phyloP scores from a whole-genome alignment of 2,329 filamentous ascomycete genomes.

The Beauveria sp. region DNA sequence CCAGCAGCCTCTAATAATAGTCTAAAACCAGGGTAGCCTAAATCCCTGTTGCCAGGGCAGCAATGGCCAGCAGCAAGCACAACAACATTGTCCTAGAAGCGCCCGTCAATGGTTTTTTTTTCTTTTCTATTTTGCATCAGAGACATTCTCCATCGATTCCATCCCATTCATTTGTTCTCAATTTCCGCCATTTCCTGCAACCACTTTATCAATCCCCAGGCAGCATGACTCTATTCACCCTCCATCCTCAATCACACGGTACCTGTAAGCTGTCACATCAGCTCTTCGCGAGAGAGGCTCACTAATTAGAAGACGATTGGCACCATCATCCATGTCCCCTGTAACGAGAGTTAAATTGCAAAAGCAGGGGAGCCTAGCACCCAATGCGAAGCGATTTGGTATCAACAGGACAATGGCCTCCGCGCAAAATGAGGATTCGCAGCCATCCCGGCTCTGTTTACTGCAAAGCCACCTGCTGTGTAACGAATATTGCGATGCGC shows the following conservation, averaged over 20 bases:
- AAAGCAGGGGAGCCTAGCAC: background rate
- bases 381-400: slow-evolving; percentile 5
- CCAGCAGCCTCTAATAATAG: too few relatives aligned
- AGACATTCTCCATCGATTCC: slow-evolving; percentile 1
- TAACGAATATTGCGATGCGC: background rate
- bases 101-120: background rate
- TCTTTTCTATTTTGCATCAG: background rate
- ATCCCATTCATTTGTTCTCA: background rate
- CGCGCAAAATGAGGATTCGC: slow-evolving; percentile 3
- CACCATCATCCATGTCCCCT: background rate
- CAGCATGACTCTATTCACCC: background rate
- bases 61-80: background rate
- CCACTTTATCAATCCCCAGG: background rate
- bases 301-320: background rate
- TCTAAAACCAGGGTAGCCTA: background rate
- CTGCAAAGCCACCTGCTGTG: background rate
- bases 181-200: background rate
- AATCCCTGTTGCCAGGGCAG: slow-evolving; percentile 6
- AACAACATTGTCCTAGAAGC: background rate
- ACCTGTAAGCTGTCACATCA: background rate
- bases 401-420: background rate
- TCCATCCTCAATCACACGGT: background rate
- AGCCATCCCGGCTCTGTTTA: background rate
- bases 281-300: background rate
- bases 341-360: slow-evolving; percentile 3